A percentile compares a stretch with the other conserved stretches of the same genome.
These are phyloP conservation scores for Hortaea werneckii DNA, from an alignment of 2,329 filamentous ascomycete species.

Conservation along the genomic window DNA sequence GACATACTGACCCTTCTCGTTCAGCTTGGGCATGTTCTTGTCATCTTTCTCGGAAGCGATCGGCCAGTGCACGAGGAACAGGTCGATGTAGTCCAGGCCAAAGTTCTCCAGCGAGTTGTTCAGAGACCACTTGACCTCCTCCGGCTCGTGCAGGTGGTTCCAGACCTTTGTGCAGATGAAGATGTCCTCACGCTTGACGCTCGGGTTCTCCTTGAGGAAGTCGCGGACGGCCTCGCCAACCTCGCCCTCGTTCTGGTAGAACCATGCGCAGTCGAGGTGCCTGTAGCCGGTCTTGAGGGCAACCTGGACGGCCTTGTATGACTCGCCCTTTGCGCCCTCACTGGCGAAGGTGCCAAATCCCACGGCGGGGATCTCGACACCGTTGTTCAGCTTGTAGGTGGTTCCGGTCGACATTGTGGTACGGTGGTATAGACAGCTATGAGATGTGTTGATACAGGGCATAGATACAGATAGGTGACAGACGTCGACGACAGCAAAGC, in stretches of 20 bases:
- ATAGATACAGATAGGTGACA: no score
- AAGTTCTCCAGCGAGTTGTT: slow-evolving; percentile 26
- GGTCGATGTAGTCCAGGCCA: slow-evolving; percentile 25
- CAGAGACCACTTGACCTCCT: slow-evolving; percentile 27
- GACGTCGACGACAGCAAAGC: no score
- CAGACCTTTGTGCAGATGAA: slow-evolving; percentile 45
- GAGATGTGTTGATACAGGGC: not conserved
- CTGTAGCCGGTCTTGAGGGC: slow-evolving; percentile 44
- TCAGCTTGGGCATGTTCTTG: slow-evolving; percentile 38
- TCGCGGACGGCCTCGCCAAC: slow-evolving; percentile 44
- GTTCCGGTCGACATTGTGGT: slow-evolving; percentile 45
- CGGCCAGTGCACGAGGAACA: slow-evolving; percentile 34
- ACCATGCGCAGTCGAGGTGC: slow-evolving; percentile 47
- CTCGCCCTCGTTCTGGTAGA: slow-evolving; percentile 45
- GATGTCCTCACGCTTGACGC: slow-evolving; percentile 40
- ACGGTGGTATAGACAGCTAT: not conserved
- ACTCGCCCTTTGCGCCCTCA: slow-evolving; percentile 51
- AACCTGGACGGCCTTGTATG: slow-evolving; percentile 43
- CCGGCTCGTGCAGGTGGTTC: slow-evolving; percentile 40
- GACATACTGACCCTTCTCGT: slow-evolving; percentile 47
- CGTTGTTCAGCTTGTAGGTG: slow-evolving; percentile 46
- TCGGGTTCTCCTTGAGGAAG: slow-evolving; percentile 40
- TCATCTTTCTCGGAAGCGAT: slow-evolving; percentile 42
- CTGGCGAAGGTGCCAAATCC: slow-evolving; percentile 59
- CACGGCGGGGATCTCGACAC: slow-evolving; percentile 51